Evolutionary conservation across 192 early-diverging fungal genomes (phyloP).

Genomic region (Geosiphon pyriformis): DNA sequence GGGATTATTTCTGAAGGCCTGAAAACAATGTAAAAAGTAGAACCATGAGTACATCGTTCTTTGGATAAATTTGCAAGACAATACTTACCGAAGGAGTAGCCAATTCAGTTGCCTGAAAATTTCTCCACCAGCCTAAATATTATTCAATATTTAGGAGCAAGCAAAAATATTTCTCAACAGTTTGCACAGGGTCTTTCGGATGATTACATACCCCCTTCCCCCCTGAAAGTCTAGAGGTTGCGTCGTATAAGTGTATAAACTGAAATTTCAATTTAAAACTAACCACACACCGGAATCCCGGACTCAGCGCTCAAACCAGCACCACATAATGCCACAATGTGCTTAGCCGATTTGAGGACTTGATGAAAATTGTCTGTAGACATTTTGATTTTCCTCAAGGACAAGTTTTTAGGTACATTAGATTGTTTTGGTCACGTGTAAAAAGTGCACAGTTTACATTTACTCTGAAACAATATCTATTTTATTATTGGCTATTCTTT

Average conservation of each 20-base stretch:
- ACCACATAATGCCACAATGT: constrained; percentile 16
- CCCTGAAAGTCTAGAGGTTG: constrained; percentile 18
- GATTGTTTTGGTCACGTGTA: no score
- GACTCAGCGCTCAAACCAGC: constrained; percentile 20
- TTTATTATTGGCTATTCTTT: no score
- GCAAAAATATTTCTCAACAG: no score
- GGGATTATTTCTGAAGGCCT: constrained; percentile 22
- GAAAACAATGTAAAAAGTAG: neutral
- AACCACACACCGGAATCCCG: constrained; percentile 9
- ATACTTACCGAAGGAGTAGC: constrained; percentile 8
- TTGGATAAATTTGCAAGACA: neutral
- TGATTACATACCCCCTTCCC: constrained; percentile 11
- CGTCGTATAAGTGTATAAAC: neutral
- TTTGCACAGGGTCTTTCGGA: no score
- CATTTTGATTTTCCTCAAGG: no score
- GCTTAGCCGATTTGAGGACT: constrained; percentile 3
- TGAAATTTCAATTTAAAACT: neutral
- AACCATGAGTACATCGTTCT: neutral
- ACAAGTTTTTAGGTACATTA: no score
- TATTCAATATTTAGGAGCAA: no score
- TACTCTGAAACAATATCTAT: no score
- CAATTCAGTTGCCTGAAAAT: constrained; percentile 1
- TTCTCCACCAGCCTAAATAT: constrained; percentile 3
- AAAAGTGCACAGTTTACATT: no score
- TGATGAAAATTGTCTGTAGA: neutral